A percentile compares a stretch with the other conserved stretches of the same genome.
phyloP scores from a whole-genome alignment of 495 filamentous ascomycete genomes.

The Elasticomyces elasticus region DNA sequence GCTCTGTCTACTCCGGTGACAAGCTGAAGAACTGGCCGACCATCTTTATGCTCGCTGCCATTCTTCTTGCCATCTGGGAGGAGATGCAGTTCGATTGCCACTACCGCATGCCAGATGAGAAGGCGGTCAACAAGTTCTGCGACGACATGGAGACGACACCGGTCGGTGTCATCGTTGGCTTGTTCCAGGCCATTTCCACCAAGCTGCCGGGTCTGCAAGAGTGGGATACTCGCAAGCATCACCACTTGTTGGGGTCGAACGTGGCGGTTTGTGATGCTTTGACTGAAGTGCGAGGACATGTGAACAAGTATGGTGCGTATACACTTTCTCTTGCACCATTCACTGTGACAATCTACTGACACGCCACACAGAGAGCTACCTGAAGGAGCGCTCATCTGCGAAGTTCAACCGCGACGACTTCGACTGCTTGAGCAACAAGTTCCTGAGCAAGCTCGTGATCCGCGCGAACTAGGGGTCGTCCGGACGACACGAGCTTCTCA shows the following conservation, averaged over 20 bases:
- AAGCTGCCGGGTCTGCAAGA: slow-evolving; percentile 82
- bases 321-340: neutral
- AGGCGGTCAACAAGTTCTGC: slow-evolving; percentile 83
- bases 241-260: slow-evolving; percentile 77
- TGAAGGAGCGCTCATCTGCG: slow-evolving; percentile 44
- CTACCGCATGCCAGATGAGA: slow-evolving; percentile 74
- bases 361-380: slow-evolving; percentile 45
- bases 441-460: slow-evolving; percentile 86
- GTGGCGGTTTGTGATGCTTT: slow-evolving; percentile 82
- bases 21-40: slow-evolving; percentile 95
- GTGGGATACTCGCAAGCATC: slow-evolving; percentile 83
- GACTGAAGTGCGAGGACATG: slow-evolving; percentile 83
- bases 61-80: slow-evolving; percentile 87
- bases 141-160: slow-evolving; percentile 87
- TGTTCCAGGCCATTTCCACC: slow-evolving; percentile 92
- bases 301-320: slow-evolving; percentile 74
- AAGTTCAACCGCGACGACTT: slow-evolving; percentile 85
- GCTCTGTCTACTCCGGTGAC: slow-evolving; percentile 85
- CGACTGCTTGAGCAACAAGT: slow-evolving; percentile 88
- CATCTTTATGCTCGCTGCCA: slow-evolving; percentile 87
- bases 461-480: slow-evolving; percentile 57
- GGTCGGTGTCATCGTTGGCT: slow-evolving; percentile 84
- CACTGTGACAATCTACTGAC: slow-evolving; percentile 11
- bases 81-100: slow-evolving; percentile 96
- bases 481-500: slow-evolving; percentile 2